These are phyloP conservation scores for Pseudocercospora pini-densiflorae DNA, from an alignment of 2,329 filamentous ascomycete species.

Conservation along the genomic window DNA sequence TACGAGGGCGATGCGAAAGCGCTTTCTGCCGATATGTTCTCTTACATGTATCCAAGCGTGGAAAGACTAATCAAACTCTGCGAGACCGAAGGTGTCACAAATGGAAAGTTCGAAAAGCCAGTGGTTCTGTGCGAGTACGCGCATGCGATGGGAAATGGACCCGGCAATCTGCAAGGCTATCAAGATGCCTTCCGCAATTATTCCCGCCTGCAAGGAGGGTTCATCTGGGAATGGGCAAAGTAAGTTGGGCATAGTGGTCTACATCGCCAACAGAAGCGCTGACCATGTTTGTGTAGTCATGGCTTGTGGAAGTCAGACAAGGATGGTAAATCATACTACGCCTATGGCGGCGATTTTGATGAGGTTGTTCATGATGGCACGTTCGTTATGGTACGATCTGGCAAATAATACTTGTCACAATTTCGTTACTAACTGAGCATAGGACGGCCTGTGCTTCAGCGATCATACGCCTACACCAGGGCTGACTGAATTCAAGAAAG, in stretches of 20 bases:
- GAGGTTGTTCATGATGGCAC: constrained; percentile 40
- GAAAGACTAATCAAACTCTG: constrained; percentile 55
- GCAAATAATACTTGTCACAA: neutral
- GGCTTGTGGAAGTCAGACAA: constrained; percentile 44
- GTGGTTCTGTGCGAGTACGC: constrained; percentile 60
- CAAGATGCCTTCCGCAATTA: constrained; percentile 64
- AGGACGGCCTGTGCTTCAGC: constrained; percentile 45
- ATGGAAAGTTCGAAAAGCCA: constrained; percentile 49
- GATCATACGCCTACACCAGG: constrained; percentile 46
- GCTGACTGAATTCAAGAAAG: constrained; percentile 47
- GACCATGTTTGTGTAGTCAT: constrained; percentile 26
- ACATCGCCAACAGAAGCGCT: neutral
- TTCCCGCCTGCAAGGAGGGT: constrained; percentile 65
- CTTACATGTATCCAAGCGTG: constrained; percentile 66
- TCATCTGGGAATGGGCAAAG: constrained; percentile 50
- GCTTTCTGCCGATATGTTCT: constrained; percentile 64
- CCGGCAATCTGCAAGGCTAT: constrained; percentile 67
- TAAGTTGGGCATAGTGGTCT: neutral
- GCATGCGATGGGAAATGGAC: constrained; percentile 73
- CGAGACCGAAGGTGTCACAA: constrained; percentile 41
- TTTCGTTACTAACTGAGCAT: neutral
- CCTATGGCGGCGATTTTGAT: constrained; percentile 43
- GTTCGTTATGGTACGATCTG: constrained; percentile 42
- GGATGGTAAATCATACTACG: constrained; percentile 43
- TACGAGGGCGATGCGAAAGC: constrained; percentile 68